phyloP scores from a whole-genome alignment of 805 yeast genomes.

The Kodamaea nitidulidarum region DNA sequence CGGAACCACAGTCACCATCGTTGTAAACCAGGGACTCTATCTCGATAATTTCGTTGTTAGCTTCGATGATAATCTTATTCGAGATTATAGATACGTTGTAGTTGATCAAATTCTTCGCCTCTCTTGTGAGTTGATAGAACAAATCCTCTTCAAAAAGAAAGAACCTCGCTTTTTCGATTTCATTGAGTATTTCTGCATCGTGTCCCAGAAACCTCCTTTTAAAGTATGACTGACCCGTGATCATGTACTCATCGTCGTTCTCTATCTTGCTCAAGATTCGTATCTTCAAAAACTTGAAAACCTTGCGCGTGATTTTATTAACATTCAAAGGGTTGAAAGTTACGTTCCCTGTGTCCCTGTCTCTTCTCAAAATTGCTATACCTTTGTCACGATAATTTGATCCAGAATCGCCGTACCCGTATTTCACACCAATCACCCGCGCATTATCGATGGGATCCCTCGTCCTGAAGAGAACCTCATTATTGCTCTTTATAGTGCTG shows the following conservation, averaged over 20 bases:
- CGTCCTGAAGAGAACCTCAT: conserved; percentile 65
- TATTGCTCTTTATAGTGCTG: conserved; percentile 42
- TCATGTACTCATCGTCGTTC: conserved; percentile 48
- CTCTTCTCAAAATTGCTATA: conserved; percentile 61
- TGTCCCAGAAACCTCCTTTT: conserved; percentile 16
- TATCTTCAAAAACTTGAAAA: conserved; percentile 52
- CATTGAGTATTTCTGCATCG: conserved; percentile 37
- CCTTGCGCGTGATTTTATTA: conserved; percentile 32
- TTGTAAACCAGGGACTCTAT: conserved; percentile 56
- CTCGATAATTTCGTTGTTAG: conserved; percentile 64
- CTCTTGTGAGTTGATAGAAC: conserved; percentile 71
- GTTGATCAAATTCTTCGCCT: conserved; percentile 65
- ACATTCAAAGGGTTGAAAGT: conserved; percentile 30
- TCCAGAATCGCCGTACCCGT: conserved; percentile 91
- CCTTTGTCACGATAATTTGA: conserved; percentile 74
- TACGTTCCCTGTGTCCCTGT: conserved; percentile 32
- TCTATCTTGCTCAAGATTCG: conserved; percentile 46
- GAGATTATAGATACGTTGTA: conserved; percentile 64
- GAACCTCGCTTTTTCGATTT: conserved; percentile 64
- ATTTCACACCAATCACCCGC: conserved; percentile 72
- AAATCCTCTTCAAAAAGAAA: conserved; percentile 86
- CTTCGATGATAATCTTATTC: conserved; percentile 61
- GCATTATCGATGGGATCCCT: conserved; percentile 46
- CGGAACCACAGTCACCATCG: conserved; percentile 14
- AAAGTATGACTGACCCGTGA: conserved; percentile 55